A percentile compares a stretch with the other conserved stretches of the same genome.
phyloP scores from a whole-genome alignment of 2,329 filamentous ascomycete species.

The Ilyonectria mors-panacis region DNA sequence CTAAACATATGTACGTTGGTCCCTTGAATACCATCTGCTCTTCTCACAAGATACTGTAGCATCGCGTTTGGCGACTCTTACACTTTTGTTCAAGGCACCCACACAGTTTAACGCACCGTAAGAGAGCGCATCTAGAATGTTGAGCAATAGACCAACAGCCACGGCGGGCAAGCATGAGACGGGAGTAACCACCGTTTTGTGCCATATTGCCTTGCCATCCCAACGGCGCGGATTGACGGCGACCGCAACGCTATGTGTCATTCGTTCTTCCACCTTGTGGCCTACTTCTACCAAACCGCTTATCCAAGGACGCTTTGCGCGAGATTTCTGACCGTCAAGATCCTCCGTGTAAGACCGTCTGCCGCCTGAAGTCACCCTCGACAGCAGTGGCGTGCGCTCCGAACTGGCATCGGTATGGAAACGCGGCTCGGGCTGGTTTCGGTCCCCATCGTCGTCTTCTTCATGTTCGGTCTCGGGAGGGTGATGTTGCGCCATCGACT shows the following conservation, averaged over 20 bases:
- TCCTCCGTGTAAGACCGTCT: slow-evolving; percentile 55
- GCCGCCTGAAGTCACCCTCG: slow-evolving; percentile 50
- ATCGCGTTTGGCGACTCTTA: too few species aligned
- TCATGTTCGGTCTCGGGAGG: slow-evolving; percentile 26
- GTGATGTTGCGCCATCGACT: slow-evolving; percentile 48
- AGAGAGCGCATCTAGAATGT: slow-evolving; percentile 93
- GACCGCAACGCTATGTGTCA: slow-evolving; percentile 51
- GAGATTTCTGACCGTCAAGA: slow-evolving; percentile 66
- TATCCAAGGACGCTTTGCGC: slow-evolving; percentile 52
- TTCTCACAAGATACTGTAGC: too few species aligned
- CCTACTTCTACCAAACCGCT: slow-evolving; percentile 49
- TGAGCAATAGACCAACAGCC: slow-evolving; percentile 88
- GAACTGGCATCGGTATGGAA: slow-evolving; percentile 42
- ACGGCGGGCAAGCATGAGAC: slow-evolving; percentile 85
- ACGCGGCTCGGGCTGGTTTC: slow-evolving; percentile 22
- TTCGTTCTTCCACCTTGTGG: slow-evolving; percentile 51
- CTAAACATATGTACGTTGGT: too few species aligned
- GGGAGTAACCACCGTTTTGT: slow-evolving; percentile 76
- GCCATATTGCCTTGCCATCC: slow-evolving; percentile 77
- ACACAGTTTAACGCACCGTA: slow-evolving; percentile 75
- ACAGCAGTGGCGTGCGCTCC: slow-evolving; percentile 66
- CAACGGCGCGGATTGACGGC: slow-evolving; percentile 78
- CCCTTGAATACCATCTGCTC: too few species aligned
- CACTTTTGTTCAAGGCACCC: too few species aligned
- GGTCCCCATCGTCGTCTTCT: slow-evolving; percentile 2